Percentiles rank a stretch among this genome's conserved stretches.
These are phyloP conservation scores for Amanita pallidorosea DNA, from an alignment of 768 basidiomycete genomes.

Conservation along the genomic window DNA sequence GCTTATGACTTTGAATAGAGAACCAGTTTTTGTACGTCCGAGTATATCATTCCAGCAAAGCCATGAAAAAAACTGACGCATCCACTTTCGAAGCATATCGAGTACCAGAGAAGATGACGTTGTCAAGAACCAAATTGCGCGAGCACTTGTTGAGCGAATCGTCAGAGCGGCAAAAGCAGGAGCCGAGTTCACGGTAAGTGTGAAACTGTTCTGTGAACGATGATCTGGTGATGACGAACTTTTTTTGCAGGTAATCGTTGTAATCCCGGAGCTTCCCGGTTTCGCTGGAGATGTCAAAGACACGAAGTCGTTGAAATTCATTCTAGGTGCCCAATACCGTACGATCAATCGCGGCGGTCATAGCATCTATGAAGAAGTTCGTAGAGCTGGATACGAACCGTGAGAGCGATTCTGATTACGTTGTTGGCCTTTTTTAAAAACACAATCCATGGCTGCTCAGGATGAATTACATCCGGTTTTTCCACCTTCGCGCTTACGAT, in stretches of 20 bases:
- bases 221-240: not conserved
- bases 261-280: slow-evolving; percentile 87
- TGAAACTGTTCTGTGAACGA: not conserved
- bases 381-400: slow-evolving; percentile 73
- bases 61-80: slow-evolving; percentile 5
- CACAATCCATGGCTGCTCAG: slow-evolving; percentile 26
- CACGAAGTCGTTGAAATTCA: slow-evolving; percentile 55
- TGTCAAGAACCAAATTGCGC: slow-evolving; percentile 76
- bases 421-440: not conserved
- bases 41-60: not conserved
- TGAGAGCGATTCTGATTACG: slow-evolving; percentile 22
- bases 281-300: slow-evolving; percentile 76
- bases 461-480: slow-evolving; percentile 82
- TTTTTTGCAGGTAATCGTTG: slow-evolving; percentile 56
- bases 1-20: slow-evolving; percentile 25
- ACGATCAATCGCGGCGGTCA: slow-evolving; percentile 85
- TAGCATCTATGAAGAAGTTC: slow-evolving; percentile 78
- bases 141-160: slow-evolving; percentile 77
- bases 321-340: slow-evolving; percentile 83
- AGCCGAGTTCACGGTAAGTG: slow-evolving; percentile 63
- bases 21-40: slow-evolving; percentile 79
- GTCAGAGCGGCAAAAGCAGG: slow-evolving; percentile 63
- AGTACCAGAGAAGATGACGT: slow-evolving; percentile 50
- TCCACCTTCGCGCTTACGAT: slow-evolving; percentile 87
- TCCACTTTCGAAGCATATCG: slow-evolving; percentile 52